A percentile compares a stretch with the other conserved stretches of the same genome.
phyloP scores from a whole-genome alignment of 2,329 filamentous ascomycete species.

The Rasamsonia emersonii region DNA sequence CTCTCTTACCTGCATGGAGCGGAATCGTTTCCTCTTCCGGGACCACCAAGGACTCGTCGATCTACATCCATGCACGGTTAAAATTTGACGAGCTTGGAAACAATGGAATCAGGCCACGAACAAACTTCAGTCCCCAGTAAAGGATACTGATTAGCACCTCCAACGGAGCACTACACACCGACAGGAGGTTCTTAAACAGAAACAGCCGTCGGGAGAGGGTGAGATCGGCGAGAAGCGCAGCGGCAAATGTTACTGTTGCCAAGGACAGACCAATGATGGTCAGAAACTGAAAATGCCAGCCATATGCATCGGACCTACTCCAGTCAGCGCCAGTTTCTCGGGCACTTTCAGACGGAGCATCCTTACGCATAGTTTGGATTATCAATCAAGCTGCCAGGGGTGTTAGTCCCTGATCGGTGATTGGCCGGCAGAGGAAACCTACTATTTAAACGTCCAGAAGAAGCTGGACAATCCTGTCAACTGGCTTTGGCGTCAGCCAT shows the following conservation, averaged over 20 bases:
- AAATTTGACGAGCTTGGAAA: not conserved
- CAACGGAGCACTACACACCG: conserved; percentile 50
- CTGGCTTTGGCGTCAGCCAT: conserved; percentile 19
- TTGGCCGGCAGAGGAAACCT: conserved; percentile 11
- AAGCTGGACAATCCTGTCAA: conserved; percentile 34
- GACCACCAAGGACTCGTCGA: conserved; percentile 42
- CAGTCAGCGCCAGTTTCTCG: conserved; percentile 4
- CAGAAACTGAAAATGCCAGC: conserved; percentile 58
- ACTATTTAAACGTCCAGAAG: conserved; percentile 38
- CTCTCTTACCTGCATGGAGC: conserved; percentile 26
- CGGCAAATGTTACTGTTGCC: conserved; percentile 46
- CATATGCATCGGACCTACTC: conserved; percentile 48
- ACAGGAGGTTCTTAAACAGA: conserved; percentile 48
- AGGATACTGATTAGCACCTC: conserved; percentile 52
- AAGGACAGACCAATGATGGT: conserved; percentile 54
- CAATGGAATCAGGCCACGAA: conserved; percentile 19
- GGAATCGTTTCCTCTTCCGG: conserved; percentile 34
- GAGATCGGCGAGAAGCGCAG: conserved; percentile 49
- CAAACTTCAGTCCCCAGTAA: conserved; percentile 51
- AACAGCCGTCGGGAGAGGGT: conserved; percentile 46
- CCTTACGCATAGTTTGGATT: conserved; percentile 36
- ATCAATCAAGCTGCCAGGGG: conserved; percentile 28
- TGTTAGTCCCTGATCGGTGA: conserved; percentile 2
- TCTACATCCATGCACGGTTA: conserved; percentile 17
- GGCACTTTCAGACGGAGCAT: conserved; percentile 1